Evolutionary conservation across 257 asterid genomes (phyloP).

Genomic region (Scutellaria barbata): DNA sequence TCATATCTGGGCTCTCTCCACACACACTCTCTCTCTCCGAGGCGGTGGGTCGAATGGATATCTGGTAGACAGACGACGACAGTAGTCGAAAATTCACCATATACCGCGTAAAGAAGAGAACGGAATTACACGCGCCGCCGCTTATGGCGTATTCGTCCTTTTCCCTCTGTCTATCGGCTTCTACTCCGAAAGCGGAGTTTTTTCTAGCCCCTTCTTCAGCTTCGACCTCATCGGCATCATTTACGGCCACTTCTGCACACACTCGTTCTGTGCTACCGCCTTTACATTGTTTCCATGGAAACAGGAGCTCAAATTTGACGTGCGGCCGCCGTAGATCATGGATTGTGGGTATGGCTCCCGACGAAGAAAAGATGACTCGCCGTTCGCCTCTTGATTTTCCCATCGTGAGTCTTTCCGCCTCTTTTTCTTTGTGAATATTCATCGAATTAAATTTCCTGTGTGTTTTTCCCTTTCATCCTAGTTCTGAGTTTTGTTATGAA

Average conservation of each 20-base stretch:
- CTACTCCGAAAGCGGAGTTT: constrained; percentile 42
- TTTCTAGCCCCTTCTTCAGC: constrained; percentile 31
- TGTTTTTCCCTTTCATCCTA: not conserved
- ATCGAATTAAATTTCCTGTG: not conserved
- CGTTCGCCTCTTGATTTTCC: constrained; percentile 95
- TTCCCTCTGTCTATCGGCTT: constrained; percentile 43
- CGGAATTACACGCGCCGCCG: constrained; percentile 45
- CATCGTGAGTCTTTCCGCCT: constrained; percentile 48
- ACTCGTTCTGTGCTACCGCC: constrained; percentile 36
- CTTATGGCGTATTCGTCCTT: constrained; percentile 55
- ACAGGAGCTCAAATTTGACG: constrained; percentile 7
- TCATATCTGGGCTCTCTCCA: constrained; percentile 18
- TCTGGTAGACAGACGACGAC: constrained; percentile 6
- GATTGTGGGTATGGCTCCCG: constrained; percentile 90
- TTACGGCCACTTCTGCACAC: constrained; percentile 27
- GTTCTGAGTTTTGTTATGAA: not conserved
- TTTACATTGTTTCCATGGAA: constrained; percentile 12
- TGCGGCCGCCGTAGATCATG: constrained; percentile 51
- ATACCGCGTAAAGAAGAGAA: not conserved
- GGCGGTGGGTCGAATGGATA: constrained; percentile 32
- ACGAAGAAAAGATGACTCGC: constrained; percentile 92
- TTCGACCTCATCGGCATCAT: constrained; percentile 38
- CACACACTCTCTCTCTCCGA: constrained; percentile 24
- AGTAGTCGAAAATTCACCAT: not conserved
- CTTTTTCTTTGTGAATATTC: constrained; percentile 6